Base-by-base conservation (phyloP, 805 yeast genomes). In the Kluyveromyces nonfermentans region DNA sequence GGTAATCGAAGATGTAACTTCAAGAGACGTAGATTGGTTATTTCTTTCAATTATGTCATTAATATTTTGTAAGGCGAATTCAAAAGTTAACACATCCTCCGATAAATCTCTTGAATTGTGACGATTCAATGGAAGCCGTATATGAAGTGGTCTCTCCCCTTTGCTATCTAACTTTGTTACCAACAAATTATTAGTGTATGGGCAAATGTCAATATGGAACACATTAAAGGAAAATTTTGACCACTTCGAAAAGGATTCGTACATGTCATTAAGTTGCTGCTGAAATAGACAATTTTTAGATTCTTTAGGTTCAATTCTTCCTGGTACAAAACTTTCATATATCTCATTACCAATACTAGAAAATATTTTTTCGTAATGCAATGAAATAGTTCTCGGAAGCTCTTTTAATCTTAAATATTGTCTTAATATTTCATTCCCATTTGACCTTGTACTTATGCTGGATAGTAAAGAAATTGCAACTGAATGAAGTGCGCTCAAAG, bases 91-190 rank as follows among this genome's bases (percentile, higher is more conserved):
- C 1, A 62, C 50, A 6, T 54, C 62, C 37, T 68, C 72, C 43
- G 72, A 74, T 5, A 68, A 59, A 33, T 71, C 75, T 43, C 77
- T 60, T 9, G 72, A 59, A 21, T 63, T 54, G 43, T 68, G 74
- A 40, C 85, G 64, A 18, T 70, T 70, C 36, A 84, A 54, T 0
- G 95, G 89, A 20, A 88, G 56, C 41, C 81, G 70, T 14, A 83
- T 42, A 40, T 73, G 63, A 14, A 73, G 66, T 4, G 81, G 82
- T 1, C 50, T 51, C 0, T 53, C 40, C 42, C 53, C 43, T 46
- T 52, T 46, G 2, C 63, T 51, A 21, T 63, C 69, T 33, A 67
- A 58, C 47, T 74, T 71, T 4, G 82, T 62, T 3, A 87, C 45
- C 0, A 81, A 49, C 21, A 88, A 62, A 54, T 77, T 80, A 0